A percentile compares a stretch with the other conserved stretches of the same genome.
Conservation (phyloP, 148 eudicot genomes). For the Cornus kousa region DNA sequence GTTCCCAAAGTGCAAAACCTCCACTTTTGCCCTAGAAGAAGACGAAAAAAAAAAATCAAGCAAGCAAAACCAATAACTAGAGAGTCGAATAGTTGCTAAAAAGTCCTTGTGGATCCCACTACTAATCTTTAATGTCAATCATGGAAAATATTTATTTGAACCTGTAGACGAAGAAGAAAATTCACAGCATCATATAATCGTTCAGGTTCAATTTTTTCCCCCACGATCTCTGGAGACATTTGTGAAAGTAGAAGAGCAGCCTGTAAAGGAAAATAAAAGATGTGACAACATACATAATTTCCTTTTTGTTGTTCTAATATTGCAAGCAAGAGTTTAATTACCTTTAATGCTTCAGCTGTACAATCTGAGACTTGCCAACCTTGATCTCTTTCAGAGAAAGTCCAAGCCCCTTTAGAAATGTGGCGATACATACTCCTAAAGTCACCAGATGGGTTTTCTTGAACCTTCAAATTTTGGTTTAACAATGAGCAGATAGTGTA, state of each 20-base stretch:
- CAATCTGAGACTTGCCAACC: constrained; percentile 10
- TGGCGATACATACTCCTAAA: constrained; percentile 2
- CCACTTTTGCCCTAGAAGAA: background rate
- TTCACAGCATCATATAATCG: constrained; percentile 4
- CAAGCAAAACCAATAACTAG: background rate
- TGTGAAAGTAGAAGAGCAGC: background rate
- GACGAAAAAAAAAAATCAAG: background rate
- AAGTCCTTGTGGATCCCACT: no score
- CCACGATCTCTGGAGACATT: background rate
- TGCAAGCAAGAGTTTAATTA: no score
- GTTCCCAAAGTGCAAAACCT: constrained; percentile 9
- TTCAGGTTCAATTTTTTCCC: background rate
- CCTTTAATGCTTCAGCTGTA: constrained; percentile 3
- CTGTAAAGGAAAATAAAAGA: background rate
- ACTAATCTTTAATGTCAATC: background rate
- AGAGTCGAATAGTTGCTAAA: background rate
- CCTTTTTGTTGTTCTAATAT: no score
- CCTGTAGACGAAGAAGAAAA: background rate
- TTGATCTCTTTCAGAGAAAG: constrained; percentile 9
- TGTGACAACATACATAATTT: background rate
- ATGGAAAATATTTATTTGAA: background rate
- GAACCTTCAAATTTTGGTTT: background rate
- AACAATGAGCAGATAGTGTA: no score
- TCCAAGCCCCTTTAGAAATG: constrained; percentile 8
- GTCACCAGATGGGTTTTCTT: constrained; percentile 2